These are phyloP conservation scores for Fraxinus cuspidata DNA, from an alignment of 257 asterid species.

Conservation along the genomic window DNA sequence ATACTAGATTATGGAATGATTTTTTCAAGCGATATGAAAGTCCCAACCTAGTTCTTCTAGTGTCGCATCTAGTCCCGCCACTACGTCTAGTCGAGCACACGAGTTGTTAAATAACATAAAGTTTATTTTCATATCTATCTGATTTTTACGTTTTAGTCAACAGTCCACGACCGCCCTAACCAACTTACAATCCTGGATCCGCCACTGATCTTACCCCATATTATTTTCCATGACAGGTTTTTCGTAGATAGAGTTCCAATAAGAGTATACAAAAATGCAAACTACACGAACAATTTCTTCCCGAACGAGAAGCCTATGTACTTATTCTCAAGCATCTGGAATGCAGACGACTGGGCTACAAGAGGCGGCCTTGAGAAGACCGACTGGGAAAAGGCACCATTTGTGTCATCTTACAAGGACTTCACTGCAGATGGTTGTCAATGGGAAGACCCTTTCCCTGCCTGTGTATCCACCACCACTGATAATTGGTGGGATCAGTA, in stretches of 20 bases:
- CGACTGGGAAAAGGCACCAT: slow-evolving; percentile 87
- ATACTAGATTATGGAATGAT: no score
- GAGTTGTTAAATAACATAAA: no score
- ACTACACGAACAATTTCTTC: slow-evolving; percentile 87
- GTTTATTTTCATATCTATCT: no score
- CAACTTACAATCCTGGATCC: no score
- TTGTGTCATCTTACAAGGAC: slow-evolving; percentile 80
- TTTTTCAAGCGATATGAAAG: no score
- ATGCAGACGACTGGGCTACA: slow-evolving; percentile 98
- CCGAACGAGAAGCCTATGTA: slow-evolving; percentile 87
- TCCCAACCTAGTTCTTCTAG: no score
- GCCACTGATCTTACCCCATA: background rate
- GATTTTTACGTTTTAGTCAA: no score
- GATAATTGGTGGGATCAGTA: slow-evolving; percentile 93
- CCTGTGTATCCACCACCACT: slow-evolving; percentile 79
- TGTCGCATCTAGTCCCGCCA: no score
- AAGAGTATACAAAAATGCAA: slow-evolving; percentile 83
- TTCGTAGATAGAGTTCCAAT: slow-evolving; percentile 75
- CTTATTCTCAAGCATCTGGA: slow-evolving; percentile 94
- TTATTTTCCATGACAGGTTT: slow-evolving; percentile 45
- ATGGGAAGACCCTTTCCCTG: slow-evolving; percentile 89
- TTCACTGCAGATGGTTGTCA: slow-evolving; percentile 75
- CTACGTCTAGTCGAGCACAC: no score
- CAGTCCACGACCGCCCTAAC: no score
- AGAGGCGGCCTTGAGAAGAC: slow-evolving; percentile 94